Percentiles rank a stretch among this genome's conserved stretches.
Evolutionary conservation across 139 green algal genomes (phyloP).

Genomic region (Cymbomonas tetramitiformis): DNA sequence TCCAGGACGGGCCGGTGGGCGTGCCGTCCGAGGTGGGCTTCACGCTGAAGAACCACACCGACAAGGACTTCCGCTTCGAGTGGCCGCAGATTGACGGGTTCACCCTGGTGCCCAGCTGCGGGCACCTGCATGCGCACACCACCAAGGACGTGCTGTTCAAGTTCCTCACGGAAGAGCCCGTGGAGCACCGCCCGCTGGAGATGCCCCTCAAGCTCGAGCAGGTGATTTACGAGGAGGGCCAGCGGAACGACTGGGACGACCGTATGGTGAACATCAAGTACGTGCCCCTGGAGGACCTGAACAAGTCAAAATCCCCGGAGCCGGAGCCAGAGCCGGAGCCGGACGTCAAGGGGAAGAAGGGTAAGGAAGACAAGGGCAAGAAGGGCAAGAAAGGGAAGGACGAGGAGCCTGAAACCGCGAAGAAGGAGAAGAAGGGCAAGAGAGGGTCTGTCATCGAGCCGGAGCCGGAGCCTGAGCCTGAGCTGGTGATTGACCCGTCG

Average conservation of each 20-base stretch:
- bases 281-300: not conserved
- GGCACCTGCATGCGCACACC: conserved; percentile 43
- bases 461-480: not conserved
- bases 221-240: conserved; percentile 14
- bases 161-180: conserved; percentile 29
- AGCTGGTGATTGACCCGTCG: not conserved
- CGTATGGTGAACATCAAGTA: not conserved
- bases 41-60: conserved; percentile 21
- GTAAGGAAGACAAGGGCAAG: too few relatives aligned
- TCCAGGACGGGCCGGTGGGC: conserved; percentile 41
- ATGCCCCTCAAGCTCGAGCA: not conserved
- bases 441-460: not conserved
- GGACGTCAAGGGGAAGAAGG: too few relatives aligned
- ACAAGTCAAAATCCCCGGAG: too few relatives aligned
- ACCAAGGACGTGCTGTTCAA: conserved; percentile 42
- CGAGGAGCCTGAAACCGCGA: not conserved
- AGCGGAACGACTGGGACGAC: conserved; percentile 43
- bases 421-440: conserved; percentile 4
- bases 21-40: conserved; percentile 25
- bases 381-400: too few relatives aligned
- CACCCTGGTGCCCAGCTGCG: conserved; percentile 37
- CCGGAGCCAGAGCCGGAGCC: not conserved
- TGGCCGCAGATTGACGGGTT: conserved; percentile 36
- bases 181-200: conserved; percentile 11
- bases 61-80: conserved; percentile 32